Conservation (phyloP, 805 yeast genomes). For the Hanseniaspora taiwanica region DNA sequence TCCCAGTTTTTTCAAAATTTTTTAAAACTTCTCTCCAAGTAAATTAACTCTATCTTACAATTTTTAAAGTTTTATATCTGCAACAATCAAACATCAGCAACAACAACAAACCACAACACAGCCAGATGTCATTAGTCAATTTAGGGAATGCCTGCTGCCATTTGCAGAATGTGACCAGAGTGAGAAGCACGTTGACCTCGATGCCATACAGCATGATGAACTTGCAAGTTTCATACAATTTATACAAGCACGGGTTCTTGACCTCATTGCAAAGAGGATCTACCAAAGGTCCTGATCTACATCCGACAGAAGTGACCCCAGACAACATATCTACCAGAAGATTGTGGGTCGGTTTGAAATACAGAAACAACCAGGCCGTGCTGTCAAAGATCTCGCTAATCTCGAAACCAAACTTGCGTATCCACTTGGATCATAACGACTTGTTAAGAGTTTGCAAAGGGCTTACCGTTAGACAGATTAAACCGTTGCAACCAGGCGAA, state of each 20-base stretch:
- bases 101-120: neutral
- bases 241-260: constrained; percentile 84
- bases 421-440: constrained; percentile 49
- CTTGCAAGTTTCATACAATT: constrained; percentile 67
- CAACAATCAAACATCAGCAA: too few relatives aligned
- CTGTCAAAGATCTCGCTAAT: constrained; percentile 57
- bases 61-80: too few relatives aligned
- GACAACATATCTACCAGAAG: constrained; percentile 78
- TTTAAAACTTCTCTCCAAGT: too few relatives aligned
- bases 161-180: constrained; percentile 74
- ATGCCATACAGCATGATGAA: constrained; percentile 77
- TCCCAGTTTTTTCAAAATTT: too few relatives aligned
- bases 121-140: constrained; percentile 70
- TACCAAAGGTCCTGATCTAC: constrained; percentile 65
- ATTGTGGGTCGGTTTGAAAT: constrained; percentile 86
- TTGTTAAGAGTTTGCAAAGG: constrained; percentile 59
- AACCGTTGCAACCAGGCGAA: constrained; percentile 84
- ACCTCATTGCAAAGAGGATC: constrained; percentile 79
- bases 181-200: constrained; percentile 58
- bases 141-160: constrained; percentile 81
- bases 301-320: constrained; percentile 65
- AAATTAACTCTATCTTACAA: too few relatives aligned
- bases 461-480: constrained; percentile 53
- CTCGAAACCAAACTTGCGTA: constrained; percentile 74
- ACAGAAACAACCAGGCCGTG: constrained; percentile 69